phyloP scores from a whole-genome alignment of 2,329 filamentous ascomycete species.

The Cucurbitaria berberidis region DNA sequence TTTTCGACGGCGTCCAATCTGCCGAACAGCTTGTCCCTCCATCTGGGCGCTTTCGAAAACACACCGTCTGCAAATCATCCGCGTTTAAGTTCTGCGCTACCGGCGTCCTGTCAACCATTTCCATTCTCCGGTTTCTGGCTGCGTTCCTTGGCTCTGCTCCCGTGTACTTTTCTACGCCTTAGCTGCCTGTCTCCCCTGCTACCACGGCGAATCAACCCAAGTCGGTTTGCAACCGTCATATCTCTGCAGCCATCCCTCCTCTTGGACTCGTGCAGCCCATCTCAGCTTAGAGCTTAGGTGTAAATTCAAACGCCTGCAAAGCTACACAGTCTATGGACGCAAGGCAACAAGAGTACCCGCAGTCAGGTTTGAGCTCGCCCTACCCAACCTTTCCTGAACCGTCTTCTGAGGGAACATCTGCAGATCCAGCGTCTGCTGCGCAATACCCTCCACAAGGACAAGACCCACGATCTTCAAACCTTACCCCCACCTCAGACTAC shows the following conservation, averaged over 20 bases:
- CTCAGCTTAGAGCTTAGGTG: constrained; percentile 49
- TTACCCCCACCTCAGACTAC: constrained; percentile 91
- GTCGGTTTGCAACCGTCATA: constrained; percentile 53
- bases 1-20: constrained; percentile 48
- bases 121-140: constrained; percentile 47
- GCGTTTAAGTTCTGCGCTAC: constrained; percentile 55
- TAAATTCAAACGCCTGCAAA: constrained; percentile 35
- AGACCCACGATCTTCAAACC: constrained; percentile 76
- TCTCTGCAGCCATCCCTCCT: constrained; percentile 56
- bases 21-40: constrained; percentile 49
- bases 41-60: constrained; percentile 45
- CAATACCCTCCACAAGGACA: constrained; percentile 79
- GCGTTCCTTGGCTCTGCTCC: constrained; percentile 41
- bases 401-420: constrained; percentile 81
- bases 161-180: constrained; percentile 31
- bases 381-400: constrained; percentile 61
- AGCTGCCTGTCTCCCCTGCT: constrained; percentile 36
- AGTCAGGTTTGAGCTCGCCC: constrained; percentile 63
- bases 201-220: constrained; percentile 48
- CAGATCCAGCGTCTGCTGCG: constrained; percentile 94
- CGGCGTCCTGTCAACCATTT: constrained; percentile 43
- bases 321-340: constrained; percentile 60
- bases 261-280: constrained; percentile 47
- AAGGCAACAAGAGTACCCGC: constrained; percentile 59
- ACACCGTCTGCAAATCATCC: constrained; percentile 57